Evolutionary conservation across 805 yeast species (phyloP), one percentile per base, ranked within the genome.

Genomic region (Barnettozyma siamensis): DNA sequence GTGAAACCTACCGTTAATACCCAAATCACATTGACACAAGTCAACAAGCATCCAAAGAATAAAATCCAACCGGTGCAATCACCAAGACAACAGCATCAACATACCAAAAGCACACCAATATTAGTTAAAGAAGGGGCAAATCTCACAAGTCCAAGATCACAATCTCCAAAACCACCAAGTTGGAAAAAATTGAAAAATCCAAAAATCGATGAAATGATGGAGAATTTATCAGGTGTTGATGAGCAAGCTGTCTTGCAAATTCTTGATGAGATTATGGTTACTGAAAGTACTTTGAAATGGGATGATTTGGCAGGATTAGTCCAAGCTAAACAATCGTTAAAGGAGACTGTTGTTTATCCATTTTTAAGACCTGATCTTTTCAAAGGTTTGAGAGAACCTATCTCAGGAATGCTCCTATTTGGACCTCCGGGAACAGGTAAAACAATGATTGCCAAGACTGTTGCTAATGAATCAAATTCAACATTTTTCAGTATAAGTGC

Each of bases 401-500:
- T 95, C 0, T 67, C 95, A 44, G 98, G 98, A n/a, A 88, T 93
- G 95, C 69, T 91, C 17, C 64, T 91, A 32, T 91, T 88, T 67
- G 99, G 99, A 0, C 98, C 99, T 3, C 97, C 98, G 0, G 99
- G 99, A n/a, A 91, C 98, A 0, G 98, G 98, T 42, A 91, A 93
- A 58, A 89, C 97, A 1, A 89, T 91, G 98, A 73, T 91, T 50
- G 97, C 97, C 0, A 72, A 96, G 48, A 96, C 98, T 0, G 97
- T 93, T 3, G 98, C 97, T 3, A 86, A 94, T 2, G 98, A 93
- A 65, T 83, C 96, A 7, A 81, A 83, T 45, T 87, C 96, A 0
- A 89, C 96, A 0, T 91, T 91, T 58, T 91, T 91, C 62, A 79
- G 93, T 19, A 88, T 91, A 26, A 82, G 91, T 49, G 94, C 96